Evolutionary conservation across 176 grass and related monocot species (phyloP).

Genomic region (Tillandsia fasciculata): DNA sequence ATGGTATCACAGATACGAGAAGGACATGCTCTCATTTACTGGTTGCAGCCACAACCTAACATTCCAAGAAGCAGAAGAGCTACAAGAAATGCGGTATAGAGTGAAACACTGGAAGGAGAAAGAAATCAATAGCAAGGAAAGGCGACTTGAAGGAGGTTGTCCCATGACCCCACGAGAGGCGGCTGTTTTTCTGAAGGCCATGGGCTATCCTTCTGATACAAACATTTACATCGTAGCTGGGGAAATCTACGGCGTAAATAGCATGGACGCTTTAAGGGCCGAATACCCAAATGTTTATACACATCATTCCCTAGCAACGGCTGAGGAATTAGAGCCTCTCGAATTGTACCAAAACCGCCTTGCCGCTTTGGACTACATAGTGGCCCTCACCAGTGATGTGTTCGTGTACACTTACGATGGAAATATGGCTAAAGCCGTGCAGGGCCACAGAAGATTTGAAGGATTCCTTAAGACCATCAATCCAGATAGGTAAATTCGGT

Average conservation of each 20-base stretch:
- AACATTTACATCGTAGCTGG: constrained; percentile 95
- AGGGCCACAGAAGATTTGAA: constrained; percentile 83
- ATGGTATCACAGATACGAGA: constrained; percentile 67
- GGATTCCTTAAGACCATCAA: constrained; percentile 80
- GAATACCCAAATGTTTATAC: constrained; percentile 85
- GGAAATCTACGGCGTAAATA: constrained; percentile 70
- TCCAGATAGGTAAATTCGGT: constrained; percentile 54
- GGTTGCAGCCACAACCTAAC: constrained; percentile 89
- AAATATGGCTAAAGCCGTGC: constrained; percentile 96
- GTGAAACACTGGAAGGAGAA: constrained; percentile 95
- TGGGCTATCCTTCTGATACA: constrained; percentile 89
- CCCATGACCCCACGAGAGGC: constrained; percentile 93
- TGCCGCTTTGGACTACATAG: constrained; percentile 80
- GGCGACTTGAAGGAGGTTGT: constrained; percentile 72
- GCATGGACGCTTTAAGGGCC: constrained; percentile 52
- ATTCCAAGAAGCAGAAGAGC: constrained; percentile 48
- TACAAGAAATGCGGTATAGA: constrained; percentile 60
- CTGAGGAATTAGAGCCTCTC: constrained; percentile 48
- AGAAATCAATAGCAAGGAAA: constrained; percentile 75
- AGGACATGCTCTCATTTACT: constrained; percentile 98
- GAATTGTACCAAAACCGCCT: constrained; percentile 68
- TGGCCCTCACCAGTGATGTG: constrained; percentile 70
- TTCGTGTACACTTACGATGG: constrained; percentile 98
- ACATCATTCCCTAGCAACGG: constrained; percentile 50
- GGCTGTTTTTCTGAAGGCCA: constrained; percentile 76